These are phyloP conservation scores for Moesziomyces antarcticus DNA, from an alignment of 1,284 basidiomycete genomes.

Conservation along the genomic window DNA sequence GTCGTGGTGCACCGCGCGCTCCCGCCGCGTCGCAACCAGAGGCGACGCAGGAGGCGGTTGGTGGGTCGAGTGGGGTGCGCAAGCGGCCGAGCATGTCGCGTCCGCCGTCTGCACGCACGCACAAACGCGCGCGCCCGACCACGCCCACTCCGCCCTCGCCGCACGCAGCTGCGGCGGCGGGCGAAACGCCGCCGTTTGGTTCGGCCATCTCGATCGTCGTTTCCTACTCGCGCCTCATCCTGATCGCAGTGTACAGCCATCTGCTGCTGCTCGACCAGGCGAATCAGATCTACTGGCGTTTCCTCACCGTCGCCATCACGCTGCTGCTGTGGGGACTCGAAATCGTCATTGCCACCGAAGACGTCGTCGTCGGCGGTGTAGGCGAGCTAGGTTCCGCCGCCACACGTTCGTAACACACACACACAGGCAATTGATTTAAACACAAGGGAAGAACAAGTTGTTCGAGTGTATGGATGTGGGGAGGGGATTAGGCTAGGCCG, in stretches of 20 bases:
- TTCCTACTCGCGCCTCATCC: slow-evolving; percentile 60
- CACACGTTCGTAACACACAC: neutral
- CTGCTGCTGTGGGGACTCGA: slow-evolving; percentile 63
- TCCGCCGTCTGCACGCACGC: slow-evolving; percentile 26
- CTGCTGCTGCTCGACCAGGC: slow-evolving; percentile 64
- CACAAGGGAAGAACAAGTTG: neutral
- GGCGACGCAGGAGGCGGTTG: neutral
- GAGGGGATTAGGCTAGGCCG: slow-evolving; percentile 16
- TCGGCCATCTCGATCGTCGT: slow-evolving; percentile 54
- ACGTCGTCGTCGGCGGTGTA: slow-evolving; percentile 28
- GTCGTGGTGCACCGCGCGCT: neutral
- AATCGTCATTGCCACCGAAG: slow-evolving; percentile 57
- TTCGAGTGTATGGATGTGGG: slow-evolving; percentile 1
- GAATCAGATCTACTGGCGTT: slow-evolving; percentile 66
- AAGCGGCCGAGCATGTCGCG: slow-evolving; percentile 38
- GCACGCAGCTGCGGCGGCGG: neutral
- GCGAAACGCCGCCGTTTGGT: slow-evolving; percentile 21
- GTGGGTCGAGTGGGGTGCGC: neutral
- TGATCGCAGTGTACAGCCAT: slow-evolving; percentile 66
- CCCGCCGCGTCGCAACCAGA: neutral
- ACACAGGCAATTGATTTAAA: neutral
- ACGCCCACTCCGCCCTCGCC: neutral
- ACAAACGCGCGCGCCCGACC: slow-evolving; percentile 32
- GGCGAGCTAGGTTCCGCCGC: slow-evolving; percentile 32
- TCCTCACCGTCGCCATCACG: slow-evolving; percentile 63